Base-by-base conservation (phyloP, 495 filamentous ascomycete species). In the Cladorrhinum samala region DNA sequence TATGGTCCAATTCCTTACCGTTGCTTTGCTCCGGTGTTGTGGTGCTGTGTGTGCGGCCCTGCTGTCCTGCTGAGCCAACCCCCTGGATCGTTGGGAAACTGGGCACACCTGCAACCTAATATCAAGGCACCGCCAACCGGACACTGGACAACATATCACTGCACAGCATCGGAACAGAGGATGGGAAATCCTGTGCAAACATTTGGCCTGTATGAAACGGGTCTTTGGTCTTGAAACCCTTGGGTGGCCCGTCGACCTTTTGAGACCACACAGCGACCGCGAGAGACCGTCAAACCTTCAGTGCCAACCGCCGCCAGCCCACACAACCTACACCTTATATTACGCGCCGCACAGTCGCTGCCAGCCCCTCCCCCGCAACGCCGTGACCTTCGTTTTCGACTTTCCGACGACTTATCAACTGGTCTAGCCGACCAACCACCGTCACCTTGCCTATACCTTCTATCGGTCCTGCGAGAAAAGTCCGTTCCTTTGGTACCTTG, bases 281-380 rank as follows among this genome's bases (percentile, higher is more conserved):
- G 27, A 38, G 11, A 49, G 41, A 37, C 52, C 37, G 49, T 49
- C 36, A 30, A 50, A 50, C 21, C 38, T 44, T 24, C 23, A 25
- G 23, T 46, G 37, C 36, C 56, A 48, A 11, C 54, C 45, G 25
- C 24, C 44, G 25, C 24, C 44, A 33, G 14, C 30, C 18, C 18
- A 53, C 27, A n/a, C n/a, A n/a, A n/a, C n/a, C n/a, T 38, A 49
- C 36, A 50, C 60, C 46, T 57, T 56, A 66, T 64, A 61, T 55
- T 58, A 58, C 49, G 60, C 55, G 57, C 53, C 62, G 57, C 57
- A 56, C 52, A 48, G 27, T 33, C 50, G 43, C 45, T 36, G 45
- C 45, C 27, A 11, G 27, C 27, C 27, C 57, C 30, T 24, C 54
- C 55, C 52, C 55, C 60, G 27, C 46, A 46, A 23, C 49, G 5